Evolutionary conservation across 2,329 filamentous ascomycete genomes (phyloP).

Genomic region (Didymella glomerata): DNA sequence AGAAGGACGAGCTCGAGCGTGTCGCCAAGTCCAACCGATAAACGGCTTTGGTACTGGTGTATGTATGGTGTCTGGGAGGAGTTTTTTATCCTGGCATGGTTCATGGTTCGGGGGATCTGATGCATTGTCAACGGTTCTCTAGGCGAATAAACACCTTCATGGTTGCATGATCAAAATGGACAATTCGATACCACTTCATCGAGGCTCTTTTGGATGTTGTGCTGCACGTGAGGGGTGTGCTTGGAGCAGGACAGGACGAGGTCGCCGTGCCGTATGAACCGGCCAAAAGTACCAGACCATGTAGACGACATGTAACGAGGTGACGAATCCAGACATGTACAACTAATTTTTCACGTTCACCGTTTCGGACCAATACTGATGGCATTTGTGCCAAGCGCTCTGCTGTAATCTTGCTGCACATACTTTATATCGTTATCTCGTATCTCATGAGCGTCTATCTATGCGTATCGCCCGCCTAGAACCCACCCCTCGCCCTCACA

Average conservation of each 20-base stretch:
- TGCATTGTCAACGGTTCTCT: constrained; percentile 48
- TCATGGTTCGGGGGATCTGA: constrained; percentile 46
- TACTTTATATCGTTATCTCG: neutral
- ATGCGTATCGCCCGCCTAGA: neutral
- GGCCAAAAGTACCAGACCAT: constrained; percentile 18
- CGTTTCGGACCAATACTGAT: too few relatives aligned
- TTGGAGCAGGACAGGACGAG: constrained; percentile 10
- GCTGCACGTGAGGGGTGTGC: constrained; percentile 24
- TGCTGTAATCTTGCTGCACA: neutral
- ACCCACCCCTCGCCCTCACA: constrained; percentile 35
- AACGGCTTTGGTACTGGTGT: constrained; percentile 56
- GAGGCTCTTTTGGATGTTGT: constrained; percentile 16
- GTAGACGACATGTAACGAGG: constrained; percentile 21
- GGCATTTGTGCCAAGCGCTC: neutral
- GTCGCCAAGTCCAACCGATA: constrained; percentile 99
- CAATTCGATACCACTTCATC: constrained; percentile 42
- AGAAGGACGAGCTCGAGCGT: constrained; percentile 99
- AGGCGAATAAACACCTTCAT: constrained; percentile 52
- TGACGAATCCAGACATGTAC: constrained; percentile 22
- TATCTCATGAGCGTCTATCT: neutral
- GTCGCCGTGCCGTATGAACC: constrained; percentile 7
- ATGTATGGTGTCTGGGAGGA: constrained; percentile 45
- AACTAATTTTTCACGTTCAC: neutral
- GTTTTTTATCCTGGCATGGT: constrained; percentile 48
- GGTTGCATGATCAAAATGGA: constrained; percentile 53